Conservation (phyloP, 1,139 yeast species). For the Suhomyces bolitotheri region DNA sequence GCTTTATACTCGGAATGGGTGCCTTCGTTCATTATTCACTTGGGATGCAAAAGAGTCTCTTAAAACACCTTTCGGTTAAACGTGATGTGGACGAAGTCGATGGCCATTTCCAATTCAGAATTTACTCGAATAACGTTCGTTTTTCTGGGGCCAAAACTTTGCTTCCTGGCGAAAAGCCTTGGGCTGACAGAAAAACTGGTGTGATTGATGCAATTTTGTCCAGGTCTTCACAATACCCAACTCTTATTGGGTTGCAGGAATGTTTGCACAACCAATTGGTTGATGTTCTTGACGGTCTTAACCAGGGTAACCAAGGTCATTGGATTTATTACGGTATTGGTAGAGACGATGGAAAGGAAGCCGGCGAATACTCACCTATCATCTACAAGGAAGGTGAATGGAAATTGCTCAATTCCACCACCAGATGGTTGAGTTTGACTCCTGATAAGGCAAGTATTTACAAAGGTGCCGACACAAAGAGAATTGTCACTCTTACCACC, state of each 20-base stretch:
- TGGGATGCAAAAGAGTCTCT: not conserved
- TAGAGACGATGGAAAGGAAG: constrained; percentile 45
- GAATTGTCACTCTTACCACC: constrained; percentile 45
- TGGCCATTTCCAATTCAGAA: constrained; percentile 18
- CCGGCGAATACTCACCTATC: constrained; percentile 50
- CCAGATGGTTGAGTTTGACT: constrained; percentile 47
- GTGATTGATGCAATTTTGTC: constrained; percentile 22
- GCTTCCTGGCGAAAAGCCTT: constrained; percentile 27
- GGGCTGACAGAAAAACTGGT: constrained; percentile 28
- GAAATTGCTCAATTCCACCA: constrained; percentile 32
- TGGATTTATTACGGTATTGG: constrained; percentile 52
- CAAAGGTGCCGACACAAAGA: constrained; percentile 44
- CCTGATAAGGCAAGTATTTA: constrained; percentile 43
- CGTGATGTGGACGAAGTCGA: constrained; percentile 3
- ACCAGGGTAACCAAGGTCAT: constrained; percentile 10
- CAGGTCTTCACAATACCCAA: constrained; percentile 20
- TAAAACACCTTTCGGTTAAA: not conserved
- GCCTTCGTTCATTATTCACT: constrained; percentile 7
- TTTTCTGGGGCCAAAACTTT: constrained; percentile 20
- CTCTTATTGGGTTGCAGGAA: constrained; percentile 35
- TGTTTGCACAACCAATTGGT: constrained; percentile 30
- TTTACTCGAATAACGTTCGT: constrained; percentile 31
- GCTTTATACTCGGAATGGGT: constrained; percentile 8
- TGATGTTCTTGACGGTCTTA: constrained; percentile 26
- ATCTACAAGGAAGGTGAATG: constrained; percentile 35